Percentiles rank a stretch among this genome's conserved stretches.
Conservation (phyloP, 768 basidiomycete genomes). For the Rhodocollybia butyracea region DNA sequence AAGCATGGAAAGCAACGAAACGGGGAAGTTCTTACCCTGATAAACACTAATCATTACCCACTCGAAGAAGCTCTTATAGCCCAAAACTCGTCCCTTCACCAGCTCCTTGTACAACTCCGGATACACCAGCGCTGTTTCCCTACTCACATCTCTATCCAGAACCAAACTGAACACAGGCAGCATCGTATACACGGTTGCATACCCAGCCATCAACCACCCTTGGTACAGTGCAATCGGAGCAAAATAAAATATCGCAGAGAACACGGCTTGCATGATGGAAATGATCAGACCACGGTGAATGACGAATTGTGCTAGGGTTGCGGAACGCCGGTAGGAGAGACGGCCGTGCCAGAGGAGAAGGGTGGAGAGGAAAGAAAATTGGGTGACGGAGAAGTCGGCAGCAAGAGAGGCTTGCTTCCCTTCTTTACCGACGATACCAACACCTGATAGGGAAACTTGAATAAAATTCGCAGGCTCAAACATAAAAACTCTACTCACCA, state of each 20-base stretch:
- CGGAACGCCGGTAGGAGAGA: conserved; percentile 96
- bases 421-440: conserved; percentile 98
- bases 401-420: conserved; percentile 99
- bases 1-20: neutral
- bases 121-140: conserved; percentile 91
- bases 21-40: conserved; percentile 59
- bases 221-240: conserved; percentile 97
- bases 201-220: conserved; percentile 96
- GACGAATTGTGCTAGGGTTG: conserved; percentile 97
- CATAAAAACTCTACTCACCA: conserved; percentile 51
- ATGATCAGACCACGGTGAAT: conserved; percentile 97
- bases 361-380: conserved; percentile 95
- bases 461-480: neutral
- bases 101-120: conserved; percentile 98
- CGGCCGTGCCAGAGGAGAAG: conserved; percentile 98
- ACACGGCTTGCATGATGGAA: conserved; percentile 96
- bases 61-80: conserved; percentile 97
- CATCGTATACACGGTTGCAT: conserved; percentile 97
- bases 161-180: conserved; percentile 97
- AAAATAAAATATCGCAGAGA: conserved; percentile 90
- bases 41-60: conserved; percentile 98
- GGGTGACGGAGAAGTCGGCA: conserved; percentile 96
- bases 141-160: conserved; percentile 91
- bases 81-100: conserved; percentile 94
- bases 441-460: conserved; percentile 45